These are phyloP conservation scores for Mallotus japonicus DNA, from an alignment of 441 rosid genomes.

Conservation along the genomic window DNA sequence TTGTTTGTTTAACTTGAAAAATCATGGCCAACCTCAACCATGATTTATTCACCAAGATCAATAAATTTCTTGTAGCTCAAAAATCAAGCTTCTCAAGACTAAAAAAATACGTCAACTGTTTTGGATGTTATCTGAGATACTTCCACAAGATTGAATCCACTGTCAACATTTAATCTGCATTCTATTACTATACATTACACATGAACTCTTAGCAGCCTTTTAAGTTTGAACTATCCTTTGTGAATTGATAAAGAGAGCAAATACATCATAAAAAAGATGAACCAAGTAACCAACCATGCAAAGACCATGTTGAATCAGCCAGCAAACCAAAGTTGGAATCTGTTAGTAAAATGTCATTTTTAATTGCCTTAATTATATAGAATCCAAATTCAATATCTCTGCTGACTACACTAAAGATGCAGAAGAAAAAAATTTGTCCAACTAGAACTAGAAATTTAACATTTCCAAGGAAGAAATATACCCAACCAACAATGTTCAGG, in stretches of 20 bases:
- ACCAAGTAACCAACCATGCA: not conserved
- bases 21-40: not conserved
- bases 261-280: not conserved
- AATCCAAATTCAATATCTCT: not conserved
- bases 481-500: slow-evolving; percentile 96
- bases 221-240: not conserved
- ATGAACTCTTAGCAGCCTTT: not conserved
- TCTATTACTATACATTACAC: no score
- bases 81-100: not conserved
- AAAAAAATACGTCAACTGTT: not conserved
- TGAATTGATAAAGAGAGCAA: not conserved
- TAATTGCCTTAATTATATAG: not conserved
- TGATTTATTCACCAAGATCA: not conserved
- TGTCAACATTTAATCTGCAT: not conserved
- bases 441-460: slow-evolving; percentile 10
- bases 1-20: not conserved
- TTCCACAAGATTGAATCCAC: not conserved
- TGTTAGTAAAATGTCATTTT: not conserved
- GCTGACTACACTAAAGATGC: not conserved
- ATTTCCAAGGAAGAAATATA: slow-evolving; percentile 35
- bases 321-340: not conserved
- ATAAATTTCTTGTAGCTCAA: not conserved
- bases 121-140: not conserved
- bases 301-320: not conserved
- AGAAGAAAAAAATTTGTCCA: not conserved